These are phyloP conservation scores for Colletotrichum musae DNA, from an alignment of 2,329 filamentous ascomycete genomes.

Conservation along the genomic window DNA sequence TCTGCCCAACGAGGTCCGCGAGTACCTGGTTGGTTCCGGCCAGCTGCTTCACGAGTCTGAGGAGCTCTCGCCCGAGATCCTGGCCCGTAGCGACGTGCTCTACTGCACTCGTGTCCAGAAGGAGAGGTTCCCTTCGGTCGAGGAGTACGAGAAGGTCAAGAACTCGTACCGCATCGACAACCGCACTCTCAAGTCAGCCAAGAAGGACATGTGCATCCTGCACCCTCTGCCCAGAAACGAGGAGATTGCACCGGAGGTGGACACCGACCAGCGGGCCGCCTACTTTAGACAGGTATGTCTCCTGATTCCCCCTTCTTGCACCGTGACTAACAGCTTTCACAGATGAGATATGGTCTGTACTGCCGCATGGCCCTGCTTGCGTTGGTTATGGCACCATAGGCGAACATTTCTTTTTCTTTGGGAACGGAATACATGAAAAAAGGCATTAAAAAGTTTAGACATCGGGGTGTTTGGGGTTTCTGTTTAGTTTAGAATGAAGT, in stretches of 20 bases:
- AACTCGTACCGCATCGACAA: conserved; percentile 92
- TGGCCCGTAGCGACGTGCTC: conserved; percentile 89
- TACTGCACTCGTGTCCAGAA: conserved; percentile 98
- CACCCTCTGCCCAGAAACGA: conserved; percentile 95
- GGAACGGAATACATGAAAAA: conserved; percentile 21
- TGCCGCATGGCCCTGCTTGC: conserved; percentile 98
- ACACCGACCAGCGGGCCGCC: conserved; percentile 95
- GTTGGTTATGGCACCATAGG: conserved; percentile 77
- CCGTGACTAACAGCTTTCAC: conserved; percentile 56
- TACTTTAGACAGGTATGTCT: conserved; percentile 97
- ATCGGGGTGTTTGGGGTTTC: conserved; percentile 29
- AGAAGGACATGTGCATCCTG: conserved; percentile 94
- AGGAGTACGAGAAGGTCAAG: conserved; percentile 90
- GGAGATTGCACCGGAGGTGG: conserved; percentile 95
- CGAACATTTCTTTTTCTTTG: conserved; percentile 39
- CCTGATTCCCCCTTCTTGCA: background rate
- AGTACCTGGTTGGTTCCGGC: conserved; percentile 79
- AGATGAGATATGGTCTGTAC: conserved; percentile 99
- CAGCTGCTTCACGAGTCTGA: conserved; percentile 84
- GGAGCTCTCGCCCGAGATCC: conserved; percentile 86
- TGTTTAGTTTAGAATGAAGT: conserved; percentile 36
- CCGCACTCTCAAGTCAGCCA: conserved; percentile 88
- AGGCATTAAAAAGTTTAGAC: conserved; percentile 36
- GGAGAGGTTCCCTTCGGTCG: conserved; percentile 88
- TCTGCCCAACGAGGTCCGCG: conserved; percentile 81